Conservation (phyloP, 2,329 filamentous ascomycete genomes). For the Trichophyton verrucosum region DNA sequence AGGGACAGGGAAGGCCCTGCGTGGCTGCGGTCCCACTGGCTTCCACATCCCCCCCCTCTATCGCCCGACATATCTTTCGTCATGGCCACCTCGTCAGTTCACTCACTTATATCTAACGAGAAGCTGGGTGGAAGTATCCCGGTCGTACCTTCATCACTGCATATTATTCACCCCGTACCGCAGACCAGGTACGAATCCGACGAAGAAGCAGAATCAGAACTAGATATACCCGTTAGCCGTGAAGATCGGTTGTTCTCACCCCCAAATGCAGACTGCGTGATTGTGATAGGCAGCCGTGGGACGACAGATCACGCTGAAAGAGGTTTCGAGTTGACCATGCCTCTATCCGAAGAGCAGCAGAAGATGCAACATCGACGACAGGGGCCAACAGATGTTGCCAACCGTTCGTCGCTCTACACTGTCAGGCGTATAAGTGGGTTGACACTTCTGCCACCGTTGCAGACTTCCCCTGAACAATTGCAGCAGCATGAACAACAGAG, state of each 20-base stretch:
- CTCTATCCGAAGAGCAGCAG: background rate
- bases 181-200: slow-evolving; percentile 14
- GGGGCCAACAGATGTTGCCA: background rate
- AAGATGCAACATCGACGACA: background rate
- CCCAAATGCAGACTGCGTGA: background rate
- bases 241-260: slow-evolving; percentile 12
- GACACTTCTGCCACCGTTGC: slow-evolving; percentile 1
- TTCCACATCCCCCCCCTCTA: background rate
- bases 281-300: background rate
- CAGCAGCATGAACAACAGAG: background rate
- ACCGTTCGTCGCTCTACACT: slow-evolving; percentile 1
- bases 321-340: background rate
- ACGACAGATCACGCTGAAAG: background rate
- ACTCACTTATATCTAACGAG: slow-evolving; percentile 1
- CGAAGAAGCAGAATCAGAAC: slow-evolving; percentile 15
- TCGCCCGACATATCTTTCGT: background rate
- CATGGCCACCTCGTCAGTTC: background rate
- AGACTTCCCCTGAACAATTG: background rate
- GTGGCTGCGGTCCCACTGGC: background rate
- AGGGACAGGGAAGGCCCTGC: background rate
- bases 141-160: background rate
- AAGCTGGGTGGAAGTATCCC: background rate
- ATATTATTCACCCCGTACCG: slow-evolving; percentile 2
- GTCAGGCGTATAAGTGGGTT: slow-evolving; percentile 4
- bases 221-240: slow-evolving; percentile 6